Base-by-base conservation (phyloP, 2,329 filamentous ascomycete species). In the Trichophaea hybrida region DNA sequence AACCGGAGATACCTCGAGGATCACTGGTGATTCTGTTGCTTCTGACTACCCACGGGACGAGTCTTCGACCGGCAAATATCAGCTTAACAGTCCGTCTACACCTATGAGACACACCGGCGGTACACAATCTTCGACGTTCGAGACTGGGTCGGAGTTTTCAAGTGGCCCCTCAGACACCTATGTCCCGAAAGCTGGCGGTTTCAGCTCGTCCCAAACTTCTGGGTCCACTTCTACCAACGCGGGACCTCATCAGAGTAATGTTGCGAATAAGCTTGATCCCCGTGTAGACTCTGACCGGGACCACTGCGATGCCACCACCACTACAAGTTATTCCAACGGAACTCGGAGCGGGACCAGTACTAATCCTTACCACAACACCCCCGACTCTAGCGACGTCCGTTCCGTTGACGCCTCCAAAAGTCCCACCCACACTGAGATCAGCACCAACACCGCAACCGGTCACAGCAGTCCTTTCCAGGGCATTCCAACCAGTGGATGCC, bases 11-110 rank as follows among this genome's bases (percentile, higher is more conserved):
- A 8, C 12, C 33, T 35, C 51, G n/a, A 12, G 15, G 13, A 15
- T n/a, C 24, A 37, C 34, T 15, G 32, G 51, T 7, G 51, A 54
- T 32, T 43, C 38, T 10, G 31, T 54, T 13, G n/a, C 51, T 24
- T 54, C 51, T 10, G 51, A 54, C 51, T 51, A 32, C 13, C 12
- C 24, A 15, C 46, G 44, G 7, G 55, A 31, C 31, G 44, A 79
- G 70, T 78, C 79, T 50, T 79, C 77, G 77, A 80, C 79, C 67
- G 65, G 67, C 31, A 55, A 44, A 38, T 50, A 32, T 43, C 7
- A 2, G 24, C 55, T 44, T 43, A 15, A 57, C 58, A 34, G 35
- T 52, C 38, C 8, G 38, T 13, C 57, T n/a, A 54, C 51, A 40
- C 40, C 38, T 32, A 51, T 43, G 37, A 44, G 31, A 38, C 37